Evolutionary conservation across 148 eudicot genomes (phyloP).

Genomic region (Chenopodium suecicum): DNA sequence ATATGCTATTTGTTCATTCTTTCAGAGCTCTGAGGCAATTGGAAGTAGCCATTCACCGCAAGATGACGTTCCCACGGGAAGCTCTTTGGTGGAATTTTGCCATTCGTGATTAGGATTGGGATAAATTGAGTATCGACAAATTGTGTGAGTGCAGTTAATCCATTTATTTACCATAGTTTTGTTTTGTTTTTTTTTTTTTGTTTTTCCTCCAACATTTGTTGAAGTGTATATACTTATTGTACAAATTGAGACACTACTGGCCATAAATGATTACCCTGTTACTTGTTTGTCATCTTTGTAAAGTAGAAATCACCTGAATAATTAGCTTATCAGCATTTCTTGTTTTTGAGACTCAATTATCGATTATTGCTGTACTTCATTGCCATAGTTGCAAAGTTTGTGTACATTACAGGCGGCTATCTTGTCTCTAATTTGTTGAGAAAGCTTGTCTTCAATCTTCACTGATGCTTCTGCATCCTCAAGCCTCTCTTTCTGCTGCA

Average conservation of each 20-base stretch:
- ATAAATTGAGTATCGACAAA: constrained; percentile 17
- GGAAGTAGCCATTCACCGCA: constrained; percentile 18
- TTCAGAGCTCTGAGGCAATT: constrained; percentile 18
- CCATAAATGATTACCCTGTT: constrained; percentile 32
- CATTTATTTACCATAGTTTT: constrained; percentile 31
- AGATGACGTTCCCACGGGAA: constrained; percentile 14
- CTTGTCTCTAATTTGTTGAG: too few relatives aligned
- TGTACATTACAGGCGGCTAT: background rate
- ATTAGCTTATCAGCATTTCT: constrained; percentile 7
- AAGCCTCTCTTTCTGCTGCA: background rate
- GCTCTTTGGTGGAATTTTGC: constrained; percentile 26
- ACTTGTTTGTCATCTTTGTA: constrained; percentile 32
- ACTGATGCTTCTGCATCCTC: background rate
- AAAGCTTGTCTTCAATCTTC: too few relatives aligned
- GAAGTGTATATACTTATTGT: constrained; percentile 48
- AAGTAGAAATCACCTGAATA: constrained; percentile 31
- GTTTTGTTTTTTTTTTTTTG: background rate
- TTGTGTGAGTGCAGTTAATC: constrained; percentile 25
- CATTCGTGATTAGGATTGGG: constrained; percentile 29
- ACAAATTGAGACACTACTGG: constrained; percentile 38
- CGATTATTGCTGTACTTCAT: background rate
- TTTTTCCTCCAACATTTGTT: constrained; percentile 19
- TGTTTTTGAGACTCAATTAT: constrained; percentile 3
- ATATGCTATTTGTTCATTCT: constrained; percentile 30
- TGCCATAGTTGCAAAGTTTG: background rate